phyloP scores from a whole-genome alignment of 73 alveolate genomes.

The Paramecium octaurelia region DNA sequence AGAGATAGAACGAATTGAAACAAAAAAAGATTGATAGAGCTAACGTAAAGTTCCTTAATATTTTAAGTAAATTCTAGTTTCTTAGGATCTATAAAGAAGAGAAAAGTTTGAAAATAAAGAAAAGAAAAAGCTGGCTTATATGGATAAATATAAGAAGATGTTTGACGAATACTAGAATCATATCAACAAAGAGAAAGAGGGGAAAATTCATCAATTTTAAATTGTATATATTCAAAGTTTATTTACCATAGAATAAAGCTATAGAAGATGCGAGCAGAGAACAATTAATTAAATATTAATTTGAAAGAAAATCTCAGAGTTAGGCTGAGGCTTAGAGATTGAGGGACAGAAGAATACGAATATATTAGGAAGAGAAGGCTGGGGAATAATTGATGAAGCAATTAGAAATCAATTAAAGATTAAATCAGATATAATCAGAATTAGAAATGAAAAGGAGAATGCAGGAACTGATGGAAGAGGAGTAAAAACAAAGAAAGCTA shows the following conservation, averaged over 20 bases:
- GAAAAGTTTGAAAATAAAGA: neutral
- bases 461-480: neutral
- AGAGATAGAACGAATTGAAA: neutral
- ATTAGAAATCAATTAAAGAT: neutral
- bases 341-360: neutral
- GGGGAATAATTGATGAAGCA: neutral
- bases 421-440: neutral
- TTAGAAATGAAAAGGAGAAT: neutral
- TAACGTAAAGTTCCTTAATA: neutral
- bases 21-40: neutral
- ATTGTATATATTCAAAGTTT: neutral
- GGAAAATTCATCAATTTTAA: neutral
- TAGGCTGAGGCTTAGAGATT: neutral
- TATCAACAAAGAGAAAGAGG: neutral
- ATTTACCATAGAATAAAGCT: neutral
- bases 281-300: neutral
- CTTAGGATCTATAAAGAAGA: neutral
- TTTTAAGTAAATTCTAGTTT: neutral
- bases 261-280: neutral
- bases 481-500: neutral
- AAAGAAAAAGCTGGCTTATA: neutral
- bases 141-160: neutral
- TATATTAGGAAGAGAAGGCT: neutral
- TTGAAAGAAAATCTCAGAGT: neutral
- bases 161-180: neutral